Evolutionary conservation across 2,329 filamentous ascomycete species (phyloP).

Genomic region (Aspergillus texensis): DNA sequence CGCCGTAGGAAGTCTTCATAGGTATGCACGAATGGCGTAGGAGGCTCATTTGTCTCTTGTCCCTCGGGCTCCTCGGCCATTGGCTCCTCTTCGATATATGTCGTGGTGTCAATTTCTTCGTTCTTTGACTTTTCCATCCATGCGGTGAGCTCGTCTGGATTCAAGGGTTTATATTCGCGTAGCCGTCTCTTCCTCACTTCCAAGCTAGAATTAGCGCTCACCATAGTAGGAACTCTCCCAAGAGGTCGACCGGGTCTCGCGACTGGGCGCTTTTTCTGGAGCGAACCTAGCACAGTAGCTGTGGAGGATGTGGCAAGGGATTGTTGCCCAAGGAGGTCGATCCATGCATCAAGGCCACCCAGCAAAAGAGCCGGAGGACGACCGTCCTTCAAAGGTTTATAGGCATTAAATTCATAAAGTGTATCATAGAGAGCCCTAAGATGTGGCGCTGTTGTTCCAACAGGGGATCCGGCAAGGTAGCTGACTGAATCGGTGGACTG

Average conservation of each 20-base stretch:
- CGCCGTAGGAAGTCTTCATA: constrained; percentile 83
- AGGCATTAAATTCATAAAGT: constrained; percentile 79
- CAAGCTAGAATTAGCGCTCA: constrained; percentile 54
- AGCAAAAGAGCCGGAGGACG: constrained; percentile 74
- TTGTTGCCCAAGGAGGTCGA: constrained; percentile 73
- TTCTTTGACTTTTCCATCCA: constrained; percentile 78
- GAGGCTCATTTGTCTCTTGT: constrained; percentile 49
- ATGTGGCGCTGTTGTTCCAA: constrained; percentile 53
- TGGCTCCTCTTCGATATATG: constrained; percentile 42
- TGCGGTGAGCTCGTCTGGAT: constrained; percentile 75
- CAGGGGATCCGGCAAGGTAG: constrained; percentile 56
- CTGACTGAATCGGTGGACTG: constrained; percentile 62
- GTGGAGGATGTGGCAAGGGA: constrained; percentile 63
- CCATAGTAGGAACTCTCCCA: constrained; percentile 55
- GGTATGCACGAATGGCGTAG: constrained; percentile 62
- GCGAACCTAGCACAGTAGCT: constrained; percentile 50
- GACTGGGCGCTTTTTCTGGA: constrained; percentile 40
- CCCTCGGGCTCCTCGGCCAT: constrained; percentile 46
- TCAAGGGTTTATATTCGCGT: constrained; percentile 69
- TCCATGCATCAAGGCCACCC: constrained; percentile 86
- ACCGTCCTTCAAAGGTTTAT: constrained; percentile 67
- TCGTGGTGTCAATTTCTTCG: constrained; percentile 58
- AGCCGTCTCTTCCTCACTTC: constrained; percentile 59
- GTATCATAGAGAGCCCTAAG: constrained; percentile 76
- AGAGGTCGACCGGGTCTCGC: constrained; percentile 52